phyloP scores from a whole-genome alignment of 306 rosid genomes.

The Vigna angularis region DNA sequence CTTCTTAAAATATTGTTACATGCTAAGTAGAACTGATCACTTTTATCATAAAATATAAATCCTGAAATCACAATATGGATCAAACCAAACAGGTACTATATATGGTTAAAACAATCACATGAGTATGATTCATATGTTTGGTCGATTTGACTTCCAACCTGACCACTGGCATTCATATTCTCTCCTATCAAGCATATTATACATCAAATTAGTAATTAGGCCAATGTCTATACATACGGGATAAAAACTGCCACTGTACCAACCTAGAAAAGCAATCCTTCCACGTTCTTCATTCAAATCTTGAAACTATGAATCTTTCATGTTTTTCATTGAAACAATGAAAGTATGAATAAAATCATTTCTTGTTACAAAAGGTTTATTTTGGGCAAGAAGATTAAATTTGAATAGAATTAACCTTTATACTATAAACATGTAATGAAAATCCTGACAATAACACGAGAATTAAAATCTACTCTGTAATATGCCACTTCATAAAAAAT shows the following conservation, averaged over 20 bases:
- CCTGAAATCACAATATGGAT: too few species aligned
- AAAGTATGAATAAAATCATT: constrained; percentile 45
- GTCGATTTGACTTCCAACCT: too few species aligned
- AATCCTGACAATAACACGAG: constrained; percentile 38
- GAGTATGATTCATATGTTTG: too few species aligned
- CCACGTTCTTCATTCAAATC: neutral
- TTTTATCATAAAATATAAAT: too few species aligned
- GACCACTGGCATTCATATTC: neutral
- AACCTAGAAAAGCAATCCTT: neutral
- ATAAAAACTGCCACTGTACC: neutral
- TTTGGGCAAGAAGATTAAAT: constrained; percentile 36
- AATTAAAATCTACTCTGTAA: constrained; percentile 32
- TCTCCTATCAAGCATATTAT: neutral
- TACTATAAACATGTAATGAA: constrained; percentile 29
- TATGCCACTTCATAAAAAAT: constrained; percentile 39
- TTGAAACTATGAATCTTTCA: constrained; percentile 17
- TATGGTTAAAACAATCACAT: too few species aligned
- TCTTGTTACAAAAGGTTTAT: constrained; percentile 32
- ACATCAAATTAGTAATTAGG: constrained; percentile 16
- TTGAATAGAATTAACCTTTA: constrained; percentile 41
- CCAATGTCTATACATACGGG: neutral
- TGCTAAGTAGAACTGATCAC: too few species aligned
- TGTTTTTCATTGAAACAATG: constrained; percentile 19
- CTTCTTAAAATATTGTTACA: too few species aligned
- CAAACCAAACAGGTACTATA: too few species aligned